Evolutionary conservation across 805 yeast genomes (phyloP), one percentile per base, ranked within the genome.

Genomic region (Saccharomycopsis javanensis): DNA sequence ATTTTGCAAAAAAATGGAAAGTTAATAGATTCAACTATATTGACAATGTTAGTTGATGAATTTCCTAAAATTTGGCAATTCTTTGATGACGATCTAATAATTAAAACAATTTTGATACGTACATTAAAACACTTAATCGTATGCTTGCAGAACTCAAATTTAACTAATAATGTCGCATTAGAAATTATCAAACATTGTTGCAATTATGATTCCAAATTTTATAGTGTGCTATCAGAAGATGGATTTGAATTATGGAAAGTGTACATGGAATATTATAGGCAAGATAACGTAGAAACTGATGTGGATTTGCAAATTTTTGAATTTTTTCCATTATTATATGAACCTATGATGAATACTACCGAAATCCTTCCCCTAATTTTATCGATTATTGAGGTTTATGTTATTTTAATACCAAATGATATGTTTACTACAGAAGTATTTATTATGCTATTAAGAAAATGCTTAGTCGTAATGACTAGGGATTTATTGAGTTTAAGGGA

Each of bases 171-270:
- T 3, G 79, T 85, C 31, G 76, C 85, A 0, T 64, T 88, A 11
- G 94, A 96, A 0, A 71, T 88, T 58, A 75, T 90, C 27, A 71
- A 72, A 11, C 69, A 74, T 6, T 79, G 85, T 51, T 84, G 94
- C 64, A 82, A 87, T 62, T 77, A 83, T 1, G 72, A 73, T 20
- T 79, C 89, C 0, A 76, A 77, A 23, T 74, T 72, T 55, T 78
- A 80, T 59, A 71, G 79, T 1, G 72, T 87, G 55, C 68, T 91
- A 8, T 77, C 85, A 18, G 97, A 91, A 66, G 97, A 91, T 70
- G 96, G 95, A 0, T 82, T 80, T 65, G 96, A 88, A 57, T 72
- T 91, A 46, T 89, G 96, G 96, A 73, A 79, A n/a, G 75, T 84
- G 1, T 67, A 86, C 1, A 67, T 89, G 54, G 86, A 81, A 61